Percentiles rank a stretch among this genome's conserved stretches.
Conservation (phyloP, 148 eudicot genomes). For the Beta vulgaris region DNA sequence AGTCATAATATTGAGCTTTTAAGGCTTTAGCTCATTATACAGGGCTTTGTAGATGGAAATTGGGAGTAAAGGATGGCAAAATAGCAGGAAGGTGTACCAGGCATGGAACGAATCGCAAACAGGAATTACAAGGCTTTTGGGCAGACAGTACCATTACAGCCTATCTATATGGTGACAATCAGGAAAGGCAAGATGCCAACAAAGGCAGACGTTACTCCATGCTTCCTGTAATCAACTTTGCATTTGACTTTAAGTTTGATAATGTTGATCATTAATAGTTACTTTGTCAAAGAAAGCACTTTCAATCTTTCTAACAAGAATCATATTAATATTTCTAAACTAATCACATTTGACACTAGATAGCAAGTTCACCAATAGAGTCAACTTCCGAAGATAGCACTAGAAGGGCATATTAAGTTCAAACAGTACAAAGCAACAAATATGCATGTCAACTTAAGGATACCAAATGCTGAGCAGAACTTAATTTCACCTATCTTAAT, state of each 20-base stretch:
- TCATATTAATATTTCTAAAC: too few relatives aligned
- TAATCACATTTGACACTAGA: too few relatives aligned
- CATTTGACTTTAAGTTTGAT: background rate
- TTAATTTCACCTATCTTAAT: too few relatives aligned
- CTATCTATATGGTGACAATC: background rate
- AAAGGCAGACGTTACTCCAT: background rate
- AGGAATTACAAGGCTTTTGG: background rate
- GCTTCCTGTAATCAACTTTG: background rate
- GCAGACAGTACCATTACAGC: background rate
- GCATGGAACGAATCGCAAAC: background rate
- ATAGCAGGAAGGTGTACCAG: background rate
- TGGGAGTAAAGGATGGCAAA: background rate
- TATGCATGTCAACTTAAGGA: too few relatives aligned
- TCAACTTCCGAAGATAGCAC: too few relatives aligned
- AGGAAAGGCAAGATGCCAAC: background rate
- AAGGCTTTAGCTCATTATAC: background rate
- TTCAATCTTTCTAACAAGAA: too few relatives aligned
- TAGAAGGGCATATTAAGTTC: too few relatives aligned
- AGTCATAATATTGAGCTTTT: background rate
- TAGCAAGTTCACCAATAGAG: too few relatives aligned
- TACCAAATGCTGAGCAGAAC: too few relatives aligned
- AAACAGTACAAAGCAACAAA: too few relatives aligned
- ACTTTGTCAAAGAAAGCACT: background rate
- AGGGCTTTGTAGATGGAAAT: background rate
- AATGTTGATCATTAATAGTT: background rate